Conservation (phyloP, 2,329 filamentous ascomycete genomes). For the Penicillium sp. region DNA sequence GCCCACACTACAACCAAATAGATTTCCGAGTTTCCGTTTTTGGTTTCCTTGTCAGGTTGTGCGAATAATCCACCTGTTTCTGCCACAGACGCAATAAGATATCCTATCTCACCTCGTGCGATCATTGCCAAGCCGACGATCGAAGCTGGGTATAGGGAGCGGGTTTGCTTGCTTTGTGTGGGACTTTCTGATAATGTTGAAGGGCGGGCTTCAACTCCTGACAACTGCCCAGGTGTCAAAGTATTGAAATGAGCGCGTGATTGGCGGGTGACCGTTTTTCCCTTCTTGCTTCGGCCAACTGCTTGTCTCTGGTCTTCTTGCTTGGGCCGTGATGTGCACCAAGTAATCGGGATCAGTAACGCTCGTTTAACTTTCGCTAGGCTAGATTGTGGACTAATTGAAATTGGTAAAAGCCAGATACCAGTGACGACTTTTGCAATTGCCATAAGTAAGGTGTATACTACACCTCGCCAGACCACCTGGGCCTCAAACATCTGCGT, state of each 20-base stretch:
- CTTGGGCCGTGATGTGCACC: neutral
- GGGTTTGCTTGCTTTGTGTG: conserved; percentile 54
- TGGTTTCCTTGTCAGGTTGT: conserved; percentile 5
- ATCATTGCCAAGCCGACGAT: conserved; percentile 73
- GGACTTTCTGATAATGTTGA: neutral
- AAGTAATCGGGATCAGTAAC: neutral
- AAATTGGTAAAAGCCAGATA: conserved; percentile 52
- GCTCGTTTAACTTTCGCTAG: conserved; percentile 5
- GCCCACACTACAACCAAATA: conserved; percentile 61
- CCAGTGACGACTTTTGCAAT: conserved; percentile 65
- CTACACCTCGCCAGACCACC: conserved; percentile 71
- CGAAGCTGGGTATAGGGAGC: conserved; percentile 68
- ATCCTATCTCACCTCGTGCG: conserved; percentile 78
- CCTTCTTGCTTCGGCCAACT: neutral
- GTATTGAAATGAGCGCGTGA: neutral
- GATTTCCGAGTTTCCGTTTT: conserved; percentile 46
- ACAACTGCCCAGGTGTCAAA: neutral
- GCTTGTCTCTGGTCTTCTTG: conserved; percentile 2
- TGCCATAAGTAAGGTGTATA: conserved; percentile 73
- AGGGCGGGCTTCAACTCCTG: neutral
- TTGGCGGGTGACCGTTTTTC: neutral
- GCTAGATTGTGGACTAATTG: conserved; percentile 14
- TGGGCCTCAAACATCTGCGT: conserved; percentile 65
- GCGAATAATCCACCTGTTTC: conserved; percentile 57
- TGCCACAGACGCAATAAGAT: conserved; percentile 72